A percentile compares a stretch with the other conserved stretches of the same genome.
phyloP scores from a whole-genome alignment of 352 stramenopile species.

The Globisporangium takayamanum region DNA sequence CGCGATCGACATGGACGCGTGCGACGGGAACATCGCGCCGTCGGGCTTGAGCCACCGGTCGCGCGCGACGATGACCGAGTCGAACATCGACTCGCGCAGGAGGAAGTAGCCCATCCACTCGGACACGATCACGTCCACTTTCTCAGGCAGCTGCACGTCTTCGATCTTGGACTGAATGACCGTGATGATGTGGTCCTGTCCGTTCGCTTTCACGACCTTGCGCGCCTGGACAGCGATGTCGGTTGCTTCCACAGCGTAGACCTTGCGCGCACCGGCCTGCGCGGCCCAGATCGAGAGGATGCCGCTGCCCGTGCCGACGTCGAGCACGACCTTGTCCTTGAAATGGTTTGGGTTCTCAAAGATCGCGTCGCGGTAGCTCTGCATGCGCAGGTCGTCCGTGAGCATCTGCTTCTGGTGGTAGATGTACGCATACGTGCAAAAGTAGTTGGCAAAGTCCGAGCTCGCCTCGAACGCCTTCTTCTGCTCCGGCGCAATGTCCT shows the following conservation, averaged over 20 bases:
- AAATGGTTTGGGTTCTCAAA: slow-evolving; percentile 97
- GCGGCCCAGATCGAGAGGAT: slow-evolving; percentile 99
- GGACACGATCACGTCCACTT: slow-evolving; percentile 99
- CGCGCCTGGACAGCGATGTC: slow-evolving; percentile 97
- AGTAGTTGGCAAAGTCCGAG: slow-evolving; percentile 89
- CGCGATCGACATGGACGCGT: slow-evolving; percentile 97
- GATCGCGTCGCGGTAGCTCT: slow-evolving; percentile 97
- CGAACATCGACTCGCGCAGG: slow-evolving; percentile 98
- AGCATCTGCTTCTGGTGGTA: slow-evolving; percentile 99
- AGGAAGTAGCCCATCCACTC: slow-evolving; percentile 99
- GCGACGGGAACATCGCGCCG: slow-evolving; percentile 97
- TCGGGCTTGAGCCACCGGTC: slow-evolving; percentile 96
- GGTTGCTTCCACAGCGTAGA: slow-evolving; percentile 97
- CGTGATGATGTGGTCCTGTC: slow-evolving; percentile 94
- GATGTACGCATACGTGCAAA: slow-evolving; percentile 88
- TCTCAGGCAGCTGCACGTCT: slow-evolving; percentile 95
- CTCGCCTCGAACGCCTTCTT: slow-evolving; percentile 82
- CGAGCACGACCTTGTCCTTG: slow-evolving; percentile 98
- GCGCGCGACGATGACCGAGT: slow-evolving; percentile 95
- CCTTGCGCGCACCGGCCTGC: slow-evolving; percentile 96
- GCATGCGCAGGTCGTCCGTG: slow-evolving; percentile 98
- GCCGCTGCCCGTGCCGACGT: slow-evolving; percentile 98
- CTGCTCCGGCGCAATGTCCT: slow-evolving; percentile 60
- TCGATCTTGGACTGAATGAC: slow-evolving; percentile 99
- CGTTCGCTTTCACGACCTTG: slow-evolving; percentile 95